Conservation (phyloP, 1,139 yeast species). For the Hyphopichia khmerensis region DNA sequence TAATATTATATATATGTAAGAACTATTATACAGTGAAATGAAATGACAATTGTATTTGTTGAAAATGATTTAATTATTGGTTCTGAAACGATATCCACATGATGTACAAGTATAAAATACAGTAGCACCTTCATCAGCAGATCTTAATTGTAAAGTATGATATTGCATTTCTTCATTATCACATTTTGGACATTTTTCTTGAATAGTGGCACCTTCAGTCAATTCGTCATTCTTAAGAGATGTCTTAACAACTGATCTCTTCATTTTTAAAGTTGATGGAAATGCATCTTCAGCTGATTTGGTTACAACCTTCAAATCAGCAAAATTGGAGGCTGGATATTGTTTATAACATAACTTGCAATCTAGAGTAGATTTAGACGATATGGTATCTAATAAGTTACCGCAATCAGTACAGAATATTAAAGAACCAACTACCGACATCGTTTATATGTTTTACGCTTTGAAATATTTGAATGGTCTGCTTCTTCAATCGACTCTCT, state of each 20-base stretch:
- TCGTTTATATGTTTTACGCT: constrained; percentile 23
- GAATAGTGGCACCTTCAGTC: constrained; percentile 93
- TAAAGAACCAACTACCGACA: constrained; percentile 95
- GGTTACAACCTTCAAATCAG: constrained; percentile 82
- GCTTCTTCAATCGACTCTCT: too few species aligned
- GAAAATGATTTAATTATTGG: constrained; percentile 58
- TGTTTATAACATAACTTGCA: constrained; percentile 69
- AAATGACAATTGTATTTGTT: not conserved
- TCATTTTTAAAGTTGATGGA: constrained; percentile 78
- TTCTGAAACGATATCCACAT: constrained; percentile 92
- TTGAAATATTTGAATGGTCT: too few species aligned
- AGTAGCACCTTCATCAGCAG: constrained; percentile 98
- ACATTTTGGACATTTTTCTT: constrained; percentile 97
- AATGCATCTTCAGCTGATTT: constrained; percentile 87
- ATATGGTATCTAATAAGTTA: constrained; percentile 71
- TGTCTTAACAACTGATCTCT: constrained; percentile 89
- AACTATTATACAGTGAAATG: constrained; percentile 7
- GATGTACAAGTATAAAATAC: constrained; percentile 92
- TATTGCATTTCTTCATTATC: constrained; percentile 98
- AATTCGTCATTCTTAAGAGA: constrained; percentile 71
- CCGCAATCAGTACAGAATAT: constrained; percentile 96
- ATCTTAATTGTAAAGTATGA: constrained; percentile 91
- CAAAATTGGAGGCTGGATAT: constrained; percentile 60
- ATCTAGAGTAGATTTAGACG: constrained; percentile 46
- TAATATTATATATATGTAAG: not conserved